Evolutionary conservation across 139 green algal genomes (phyloP).

Genomic region (Haematococcus lacustris): DNA sequence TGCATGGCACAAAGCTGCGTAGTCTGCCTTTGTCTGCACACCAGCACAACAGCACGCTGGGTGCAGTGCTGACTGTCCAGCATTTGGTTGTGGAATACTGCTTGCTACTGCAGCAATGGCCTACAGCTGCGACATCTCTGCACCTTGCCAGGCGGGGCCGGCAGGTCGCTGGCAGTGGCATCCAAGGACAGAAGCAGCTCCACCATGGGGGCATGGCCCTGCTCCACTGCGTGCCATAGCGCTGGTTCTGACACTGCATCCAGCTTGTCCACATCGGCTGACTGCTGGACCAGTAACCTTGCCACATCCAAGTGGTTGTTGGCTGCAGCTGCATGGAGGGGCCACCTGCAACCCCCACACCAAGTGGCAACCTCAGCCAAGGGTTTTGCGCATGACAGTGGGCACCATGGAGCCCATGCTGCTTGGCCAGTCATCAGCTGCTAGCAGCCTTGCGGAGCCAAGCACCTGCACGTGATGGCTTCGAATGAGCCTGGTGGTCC

Average conservation of each 20-base stretch:
- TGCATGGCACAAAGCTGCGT: slow-evolving; percentile 20
- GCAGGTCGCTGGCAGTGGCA: slow-evolving; percentile 13
- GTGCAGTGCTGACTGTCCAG: no score
- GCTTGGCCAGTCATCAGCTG: no score
- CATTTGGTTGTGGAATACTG: no score
- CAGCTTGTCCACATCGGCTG: slow-evolving; percentile 19
- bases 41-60: no score
- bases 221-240: slow-evolving; percentile 32
- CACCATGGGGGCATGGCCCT: slow-evolving; percentile 23
- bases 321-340: slow-evolving; percentile 26
- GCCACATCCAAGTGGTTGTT: slow-evolving; percentile 22
- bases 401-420: no score
- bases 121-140: not conserved
- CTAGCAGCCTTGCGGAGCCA: no score
- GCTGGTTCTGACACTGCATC: slow-evolving; percentile 28
- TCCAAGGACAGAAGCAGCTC: slow-evolving; percentile 17
- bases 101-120: not conserved
- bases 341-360: slow-evolving; percentile 27
- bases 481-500: slow-evolving; percentile 16
- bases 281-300: slow-evolving; percentile 14
- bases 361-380: no score
- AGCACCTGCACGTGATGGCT: slow-evolving; percentile 18
- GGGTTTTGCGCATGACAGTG: no score
- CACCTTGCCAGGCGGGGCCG: slow-evolving; percentile 2
- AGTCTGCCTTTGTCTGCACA: slow-evolving; percentile 9